Evolutionary conservation across 1,284 basidiomycete genomes (phyloP).

Genomic region (Rhodotorula sp.): DNA sequence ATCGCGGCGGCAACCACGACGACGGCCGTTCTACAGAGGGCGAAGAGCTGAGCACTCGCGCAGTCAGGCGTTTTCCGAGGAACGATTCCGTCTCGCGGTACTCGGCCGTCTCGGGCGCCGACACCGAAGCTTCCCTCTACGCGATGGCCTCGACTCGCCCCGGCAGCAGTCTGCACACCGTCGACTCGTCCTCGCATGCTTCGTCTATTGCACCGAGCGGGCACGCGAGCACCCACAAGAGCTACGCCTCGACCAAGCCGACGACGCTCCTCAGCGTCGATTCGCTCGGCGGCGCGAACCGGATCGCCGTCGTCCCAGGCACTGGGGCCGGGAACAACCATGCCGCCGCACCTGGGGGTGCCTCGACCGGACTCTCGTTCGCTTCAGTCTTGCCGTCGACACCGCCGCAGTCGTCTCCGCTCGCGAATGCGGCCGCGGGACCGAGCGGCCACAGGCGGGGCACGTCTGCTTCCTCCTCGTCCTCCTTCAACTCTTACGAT

Average conservation of each 20-base stretch:
- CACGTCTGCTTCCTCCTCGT: constrained; percentile 16
- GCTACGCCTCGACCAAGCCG: constrained; percentile 80
- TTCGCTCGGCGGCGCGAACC: constrained; percentile 64
- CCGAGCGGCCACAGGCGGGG: constrained; percentile 4
- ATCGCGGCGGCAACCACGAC: constrained; percentile 5
- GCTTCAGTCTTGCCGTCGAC: background rate
- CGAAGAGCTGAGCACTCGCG: background rate
- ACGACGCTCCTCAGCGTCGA: constrained; percentile 90
- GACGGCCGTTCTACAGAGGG: background rate
- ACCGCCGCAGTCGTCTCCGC: constrained; percentile 54
- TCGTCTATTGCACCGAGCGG: constrained; percentile 34
- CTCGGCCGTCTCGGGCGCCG: constrained; percentile 33
- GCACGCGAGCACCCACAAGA: constrained; percentile 37
- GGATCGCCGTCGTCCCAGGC: constrained; percentile 33
- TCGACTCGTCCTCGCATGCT: constrained; percentile 21
- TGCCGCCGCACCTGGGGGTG: constrained; percentile 55
- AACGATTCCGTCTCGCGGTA: background rate
- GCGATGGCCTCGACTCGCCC: constrained; percentile 38
- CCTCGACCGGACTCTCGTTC: background rate
- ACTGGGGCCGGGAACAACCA: constrained; percentile 48
- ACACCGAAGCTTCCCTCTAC: constrained; percentile 42
- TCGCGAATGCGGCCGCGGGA: constrained; percentile 45
- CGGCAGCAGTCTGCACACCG: constrained; percentile 28
- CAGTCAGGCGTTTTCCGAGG: background rate
- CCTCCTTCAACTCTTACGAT: constrained; percentile 14